Base-by-base conservation (phyloP, 163 green algal genomes). In the Chlorella variabilis region DNA sequence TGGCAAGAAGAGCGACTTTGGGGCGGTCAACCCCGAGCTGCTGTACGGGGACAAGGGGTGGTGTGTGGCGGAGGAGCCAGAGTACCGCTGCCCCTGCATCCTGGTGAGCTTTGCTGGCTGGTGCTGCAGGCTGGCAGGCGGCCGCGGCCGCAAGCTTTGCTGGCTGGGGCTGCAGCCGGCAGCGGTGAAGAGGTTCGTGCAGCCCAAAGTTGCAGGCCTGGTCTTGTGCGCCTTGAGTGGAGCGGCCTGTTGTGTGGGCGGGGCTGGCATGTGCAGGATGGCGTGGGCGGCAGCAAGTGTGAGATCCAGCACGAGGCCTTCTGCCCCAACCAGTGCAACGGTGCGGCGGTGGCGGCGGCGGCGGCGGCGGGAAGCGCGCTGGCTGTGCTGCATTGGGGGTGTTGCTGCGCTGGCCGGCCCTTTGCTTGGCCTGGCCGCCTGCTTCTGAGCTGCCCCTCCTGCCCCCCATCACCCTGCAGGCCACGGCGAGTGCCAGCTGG, bases 261-360 rank as follows among this genome's bases (percentile, higher is more conserved):
- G 45, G 45, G 45, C 45, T 54, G 45, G 11, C 11, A 11, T 54
- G 45, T 86, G 65, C 78, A 91, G 58, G 91, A 94, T 66, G 91
- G 88, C 29, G 27, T 91, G 54, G 68, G 29, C 3, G 90, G 90
- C 11, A 39, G 31, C 20, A 42, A 20, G 23, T 94, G 91, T 65
- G 87, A 93, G 2, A 49, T 81, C 0, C 39, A 36, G 3, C 29
- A 77, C 13, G 89, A 94, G 78, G n/a, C 70, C 3, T 92, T 91
- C 34, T 96, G 92, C 81, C 48, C 86, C 20, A 92, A 92, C 63
- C 90, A 92, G 76, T 96, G 92, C 85, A 86, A 54, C 49, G 76
- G 65, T 73, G 65, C 9, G 65, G 13, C 21, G 34, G 31, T 7
- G 33, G 2, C 13, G 21, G 9, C 29, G 29, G n/a, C 59, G 7